Percentiles rank a stretch among this genome's conserved stretches.
Evolutionary conservation across 495 filamentous ascomycete genomes (phyloP).

Genomic region (Talaromyces nanjingensis): DNA sequence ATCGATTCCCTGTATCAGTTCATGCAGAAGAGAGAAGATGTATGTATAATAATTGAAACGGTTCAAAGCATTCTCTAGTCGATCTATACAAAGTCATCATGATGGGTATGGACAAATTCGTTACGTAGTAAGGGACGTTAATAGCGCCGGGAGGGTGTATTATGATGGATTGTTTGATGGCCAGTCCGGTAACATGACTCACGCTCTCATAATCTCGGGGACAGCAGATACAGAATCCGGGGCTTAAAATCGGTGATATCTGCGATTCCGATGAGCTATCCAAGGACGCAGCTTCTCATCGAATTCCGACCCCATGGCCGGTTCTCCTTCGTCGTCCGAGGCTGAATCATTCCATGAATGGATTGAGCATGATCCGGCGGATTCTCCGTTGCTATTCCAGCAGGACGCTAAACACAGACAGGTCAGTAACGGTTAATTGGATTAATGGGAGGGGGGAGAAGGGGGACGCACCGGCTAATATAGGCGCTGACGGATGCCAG

Average conservation of each 20-base stretch:
- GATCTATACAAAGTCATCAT: not conserved
- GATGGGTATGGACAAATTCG: not conserved
- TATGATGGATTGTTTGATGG: not conserved
- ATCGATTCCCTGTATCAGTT: not conserved
- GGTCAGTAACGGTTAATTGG: slow-evolving; percentile 12
- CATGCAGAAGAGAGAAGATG: not conserved
- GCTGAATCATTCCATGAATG: slow-evolving; percentile 69
- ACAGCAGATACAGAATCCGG: not conserved
- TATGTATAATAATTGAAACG: not conserved
- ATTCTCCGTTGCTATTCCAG: slow-evolving; percentile 67
- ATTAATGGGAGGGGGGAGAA: not conserved
- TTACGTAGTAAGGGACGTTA: not conserved
- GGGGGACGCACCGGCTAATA: slow-evolving; percentile 67
- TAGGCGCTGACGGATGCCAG: slow-evolving; percentile 88
- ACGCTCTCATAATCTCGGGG: too few relatives aligned
- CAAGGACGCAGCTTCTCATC: slow-evolving; percentile 43
- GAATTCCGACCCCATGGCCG: slow-evolving; percentile 49
- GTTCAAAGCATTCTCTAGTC: not conserved
- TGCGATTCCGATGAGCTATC: not conserved
- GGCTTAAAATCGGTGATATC: not conserved
- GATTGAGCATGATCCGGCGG: slow-evolving; percentile 64
- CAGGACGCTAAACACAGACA: slow-evolving; percentile 53
- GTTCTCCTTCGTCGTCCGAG: slow-evolving; percentile 57
- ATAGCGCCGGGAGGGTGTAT: not conserved
- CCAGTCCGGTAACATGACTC: too few relatives aligned